phyloP scores from a whole-genome alignment of 306 rosid genomes.

The Mimosa bimucronata region DNA sequence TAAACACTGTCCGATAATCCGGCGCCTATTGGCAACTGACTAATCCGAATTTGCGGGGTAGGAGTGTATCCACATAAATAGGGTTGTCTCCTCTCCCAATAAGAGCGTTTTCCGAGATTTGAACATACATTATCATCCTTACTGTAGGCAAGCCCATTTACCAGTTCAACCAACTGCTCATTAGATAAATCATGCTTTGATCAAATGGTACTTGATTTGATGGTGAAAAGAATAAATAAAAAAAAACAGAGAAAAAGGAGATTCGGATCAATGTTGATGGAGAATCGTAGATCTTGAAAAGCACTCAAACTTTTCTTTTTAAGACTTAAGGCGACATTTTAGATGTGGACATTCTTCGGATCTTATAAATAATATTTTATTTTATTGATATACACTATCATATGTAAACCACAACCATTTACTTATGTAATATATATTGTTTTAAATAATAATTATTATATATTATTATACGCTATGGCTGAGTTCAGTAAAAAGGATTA shows the following conservation, averaged over 20 bases:
- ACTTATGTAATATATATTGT: background rate
- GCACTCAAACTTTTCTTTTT: slow-evolving; percentile 32
- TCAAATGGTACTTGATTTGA: slow-evolving; percentile 5
- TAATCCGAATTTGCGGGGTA: too few species aligned
- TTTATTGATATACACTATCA: background rate
- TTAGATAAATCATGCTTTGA: slow-evolving; percentile 29
- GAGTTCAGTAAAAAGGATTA: too few species aligned
- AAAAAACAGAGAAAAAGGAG: slow-evolving; percentile 9
- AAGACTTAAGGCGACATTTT: background rate
- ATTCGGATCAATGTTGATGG: slow-evolving; percentile 41
- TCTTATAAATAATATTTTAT: background rate
- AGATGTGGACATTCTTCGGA: slow-evolving; percentile 17
- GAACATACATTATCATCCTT: too few species aligned
- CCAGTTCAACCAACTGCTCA: too few species aligned
- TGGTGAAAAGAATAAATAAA: slow-evolving; percentile 14
- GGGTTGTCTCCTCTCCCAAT: too few species aligned
- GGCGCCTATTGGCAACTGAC: too few species aligned
- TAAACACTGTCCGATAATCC: too few species aligned
- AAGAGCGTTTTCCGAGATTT: too few species aligned
- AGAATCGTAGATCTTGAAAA: slow-evolving; percentile 30
- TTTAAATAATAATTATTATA: too few species aligned
- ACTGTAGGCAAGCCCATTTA: too few species aligned
- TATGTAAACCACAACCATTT: background rate
- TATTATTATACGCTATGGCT: too few species aligned
- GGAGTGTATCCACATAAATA: too few species aligned